These are phyloP conservation scores for Trametes maxima DNA, from an alignment of 768 basidiomycete genomes.

Conservation along the genomic window DNA sequence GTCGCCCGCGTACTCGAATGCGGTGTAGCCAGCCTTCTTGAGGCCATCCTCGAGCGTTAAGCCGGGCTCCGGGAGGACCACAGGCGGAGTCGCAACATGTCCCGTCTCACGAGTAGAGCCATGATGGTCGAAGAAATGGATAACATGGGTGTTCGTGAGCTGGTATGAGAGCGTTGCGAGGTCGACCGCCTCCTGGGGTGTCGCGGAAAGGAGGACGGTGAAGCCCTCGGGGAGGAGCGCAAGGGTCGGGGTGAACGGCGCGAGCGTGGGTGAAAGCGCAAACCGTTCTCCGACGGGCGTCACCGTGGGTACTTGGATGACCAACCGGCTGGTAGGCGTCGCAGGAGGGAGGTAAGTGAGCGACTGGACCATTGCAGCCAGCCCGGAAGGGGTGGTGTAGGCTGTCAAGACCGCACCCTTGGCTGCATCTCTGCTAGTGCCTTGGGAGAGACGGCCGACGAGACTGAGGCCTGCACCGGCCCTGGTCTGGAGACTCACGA, in stretches of 20 bases:
- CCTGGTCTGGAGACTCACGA: constrained; percentile 77
- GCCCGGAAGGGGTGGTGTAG: constrained; percentile 81
- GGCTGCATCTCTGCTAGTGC: constrained; percentile 68
- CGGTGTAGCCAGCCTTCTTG: constrained; percentile 61
- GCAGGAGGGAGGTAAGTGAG: constrained; percentile 72
- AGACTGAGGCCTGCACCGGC: constrained; percentile 82
- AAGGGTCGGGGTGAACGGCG: constrained; percentile 62
- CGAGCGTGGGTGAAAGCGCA: constrained; percentile 76
- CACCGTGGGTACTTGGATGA: constrained; percentile 82
- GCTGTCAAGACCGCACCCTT: constrained; percentile 68
- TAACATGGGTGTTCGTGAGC: constrained; percentile 64
- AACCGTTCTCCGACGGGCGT: constrained; percentile 66
- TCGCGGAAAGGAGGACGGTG: constrained; percentile 79
- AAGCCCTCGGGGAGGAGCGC: constrained; percentile 64
- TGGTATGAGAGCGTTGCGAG: constrained; percentile 78
- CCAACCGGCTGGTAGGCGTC: constrained; percentile 62
- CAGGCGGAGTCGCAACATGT: constrained; percentile 47
- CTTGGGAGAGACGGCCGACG: constrained; percentile 78
- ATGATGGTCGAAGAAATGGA: constrained; percentile 92
- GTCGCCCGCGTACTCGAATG: constrained; percentile 78
- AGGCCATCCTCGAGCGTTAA: constrained; percentile 51
- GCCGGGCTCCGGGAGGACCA: constrained; percentile 35
- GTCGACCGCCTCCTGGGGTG: constrained; percentile 80
- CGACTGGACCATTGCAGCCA: constrained; percentile 81
- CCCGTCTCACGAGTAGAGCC: constrained; percentile 77